These are phyloP conservation scores for Trypethelium eluteriae DNA, from an alignment of 495 filamentous ascomycete genomes.

Conservation along the genomic window DNA sequence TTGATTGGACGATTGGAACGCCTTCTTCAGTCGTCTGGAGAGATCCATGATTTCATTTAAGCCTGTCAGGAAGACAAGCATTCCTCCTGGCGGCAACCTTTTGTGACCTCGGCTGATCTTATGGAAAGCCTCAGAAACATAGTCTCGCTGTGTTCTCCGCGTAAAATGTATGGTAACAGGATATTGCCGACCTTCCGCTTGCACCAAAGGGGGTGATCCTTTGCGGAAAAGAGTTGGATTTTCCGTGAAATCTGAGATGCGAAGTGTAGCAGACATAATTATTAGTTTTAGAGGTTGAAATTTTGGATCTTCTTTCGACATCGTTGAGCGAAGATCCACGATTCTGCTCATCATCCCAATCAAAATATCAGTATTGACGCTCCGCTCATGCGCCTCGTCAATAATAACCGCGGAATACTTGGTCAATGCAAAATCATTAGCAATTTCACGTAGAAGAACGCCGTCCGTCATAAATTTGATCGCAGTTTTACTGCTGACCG, in stretches of 20 bases:
- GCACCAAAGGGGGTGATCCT: slow-evolving; percentile 65
- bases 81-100: slow-evolving; percentile 82
- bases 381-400: slow-evolving; percentile 96
- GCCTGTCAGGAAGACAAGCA: slow-evolving; percentile 93
- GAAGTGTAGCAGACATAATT: slow-evolving; percentile 95
- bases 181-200: slow-evolving; percentile 91
- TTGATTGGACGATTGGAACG: slow-evolving; percentile 54
- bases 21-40: slow-evolving; percentile 64
- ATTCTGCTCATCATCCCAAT: slow-evolving; percentile 94
- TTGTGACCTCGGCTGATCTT: slow-evolving; percentile 85
- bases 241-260: slow-evolving; percentile 81
- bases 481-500: slow-evolving; percentile 70
- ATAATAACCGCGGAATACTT: slow-evolving; percentile 93
- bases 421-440: slow-evolving; percentile 78
- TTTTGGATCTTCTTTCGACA: slow-evolving; percentile 52
- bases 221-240: slow-evolving; percentile 71
- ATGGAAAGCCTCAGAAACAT: slow-evolving; percentile 76
- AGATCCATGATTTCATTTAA: slow-evolving; percentile 81
- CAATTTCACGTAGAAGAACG: slow-evolving; percentile 84
- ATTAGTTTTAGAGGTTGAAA: slow-evolving; percentile 76
- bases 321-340: slow-evolving; percentile 62
- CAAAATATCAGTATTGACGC: slow-evolving; percentile 93
- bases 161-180: slow-evolving; percentile 85
- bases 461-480: slow-evolving; percentile 99
- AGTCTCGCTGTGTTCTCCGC: slow-evolving; percentile 74